Conservation (phyloP, 2,329 filamentous ascomycete species). For the Cytospora piceae region DNA sequence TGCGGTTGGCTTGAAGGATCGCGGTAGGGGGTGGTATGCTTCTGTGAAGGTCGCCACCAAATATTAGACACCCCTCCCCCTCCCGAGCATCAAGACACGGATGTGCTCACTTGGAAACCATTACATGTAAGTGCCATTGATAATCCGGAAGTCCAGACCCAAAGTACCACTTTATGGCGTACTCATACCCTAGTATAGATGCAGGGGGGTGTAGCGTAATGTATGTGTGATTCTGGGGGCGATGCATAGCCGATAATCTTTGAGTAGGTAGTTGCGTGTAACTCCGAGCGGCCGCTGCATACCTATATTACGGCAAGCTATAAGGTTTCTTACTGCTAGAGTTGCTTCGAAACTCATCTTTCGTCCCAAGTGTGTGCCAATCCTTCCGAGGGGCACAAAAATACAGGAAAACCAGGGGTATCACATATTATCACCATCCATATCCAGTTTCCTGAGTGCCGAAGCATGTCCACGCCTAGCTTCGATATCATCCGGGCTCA, state of each 20-base stretch:
- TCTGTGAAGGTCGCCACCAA: not conserved
- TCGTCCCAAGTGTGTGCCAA: not conserved
- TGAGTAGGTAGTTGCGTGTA: too few relatives aligned
- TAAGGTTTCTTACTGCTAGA: not conserved
- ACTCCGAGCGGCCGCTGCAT: too few relatives aligned
- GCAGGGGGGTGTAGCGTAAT: not conserved
- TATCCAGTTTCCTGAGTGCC: constrained; percentile 5
- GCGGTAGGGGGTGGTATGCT: not conserved
- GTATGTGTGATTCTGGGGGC: not conserved
- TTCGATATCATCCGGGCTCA: not conserved
- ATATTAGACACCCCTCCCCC: too few relatives aligned
- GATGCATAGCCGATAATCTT: not conserved
- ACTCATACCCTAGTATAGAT: not conserved
- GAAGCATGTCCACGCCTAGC: not conserved
- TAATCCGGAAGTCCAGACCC: too few relatives aligned
- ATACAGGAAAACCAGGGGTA: constrained; percentile 8
- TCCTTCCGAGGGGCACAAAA: not conserved
- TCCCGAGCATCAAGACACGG: too few relatives aligned
- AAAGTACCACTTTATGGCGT: too few relatives aligned
- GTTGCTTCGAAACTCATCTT: not conserved
- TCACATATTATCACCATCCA: constrained; percentile 15
- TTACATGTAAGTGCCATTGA: not conserved
- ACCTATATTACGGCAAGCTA: too few relatives aligned
- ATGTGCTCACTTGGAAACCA: not conserved
- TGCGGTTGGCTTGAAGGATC: not conserved